phyloP scores from a whole-genome alignment of 495 filamentous ascomycete species.

The Oidiodendron maius region DNA sequence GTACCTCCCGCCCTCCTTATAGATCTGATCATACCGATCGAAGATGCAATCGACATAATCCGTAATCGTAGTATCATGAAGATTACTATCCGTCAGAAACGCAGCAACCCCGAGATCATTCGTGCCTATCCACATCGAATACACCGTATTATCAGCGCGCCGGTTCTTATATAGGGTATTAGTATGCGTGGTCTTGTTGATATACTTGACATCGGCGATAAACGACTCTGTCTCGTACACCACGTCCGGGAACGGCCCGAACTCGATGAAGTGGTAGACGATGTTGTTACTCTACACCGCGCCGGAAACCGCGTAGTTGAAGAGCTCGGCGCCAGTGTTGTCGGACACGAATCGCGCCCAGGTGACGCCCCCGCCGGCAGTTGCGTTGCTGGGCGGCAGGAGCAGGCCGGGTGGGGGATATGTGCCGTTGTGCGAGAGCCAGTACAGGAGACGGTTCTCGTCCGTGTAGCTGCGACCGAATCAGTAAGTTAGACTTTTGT shows the following conservation, averaged over 20 bases:
- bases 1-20: constrained; percentile 56
- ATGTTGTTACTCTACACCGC: constrained; percentile 66
- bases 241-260: constrained; percentile 53
- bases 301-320: constrained; percentile 67
- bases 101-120: constrained; percentile 63
- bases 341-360: constrained; percentile 60
- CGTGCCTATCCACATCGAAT: constrained; percentile 72
- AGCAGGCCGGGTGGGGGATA: constrained; percentile 55
- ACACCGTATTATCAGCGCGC: constrained; percentile 54
- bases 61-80: constrained; percentile 47
- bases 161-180: constrained; percentile 44
- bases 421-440: constrained; percentile 47
- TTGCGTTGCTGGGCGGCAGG: constrained; percentile 35
- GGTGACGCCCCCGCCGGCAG: constrained; percentile 56
- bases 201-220: constrained; percentile 47
- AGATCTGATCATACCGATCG: constrained; percentile 49
- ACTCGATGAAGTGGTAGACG: constrained; percentile 43
- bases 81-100: constrained; percentile 58
- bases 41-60: constrained; percentile 64
- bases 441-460: constrained; percentile 57
- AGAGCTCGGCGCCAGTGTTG: constrained; percentile 50
- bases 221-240: constrained; percentile 68
- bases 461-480: constrained; percentile 77
- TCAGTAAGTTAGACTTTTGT: too few species aligned
- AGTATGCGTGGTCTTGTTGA: constrained; percentile 27